These are phyloP conservation scores for Pleurotus eryngii DNA, from an alignment of 768 basidiomycete genomes.

Conservation along the genomic window DNA sequence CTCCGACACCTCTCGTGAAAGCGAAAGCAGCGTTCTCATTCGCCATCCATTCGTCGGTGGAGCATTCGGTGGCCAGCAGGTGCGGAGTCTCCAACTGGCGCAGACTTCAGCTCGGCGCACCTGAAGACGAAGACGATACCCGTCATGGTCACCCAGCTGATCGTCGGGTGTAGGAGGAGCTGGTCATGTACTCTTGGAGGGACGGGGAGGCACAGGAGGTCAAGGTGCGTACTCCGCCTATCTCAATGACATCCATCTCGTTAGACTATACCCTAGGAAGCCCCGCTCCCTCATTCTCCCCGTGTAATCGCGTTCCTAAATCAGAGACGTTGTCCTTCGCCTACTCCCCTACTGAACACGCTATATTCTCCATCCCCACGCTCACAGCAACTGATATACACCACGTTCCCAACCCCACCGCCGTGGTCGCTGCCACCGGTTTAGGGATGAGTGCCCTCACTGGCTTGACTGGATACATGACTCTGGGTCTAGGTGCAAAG, in stretches of 20 bases:
- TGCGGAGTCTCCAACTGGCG: slow-evolving; percentile 17
- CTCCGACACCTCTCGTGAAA: slow-evolving; percentile 68
- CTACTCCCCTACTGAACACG: slow-evolving; percentile 77
- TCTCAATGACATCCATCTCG: neutral
- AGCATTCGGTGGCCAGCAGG: slow-evolving; percentile 33
- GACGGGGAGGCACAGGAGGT: slow-evolving; percentile 76
- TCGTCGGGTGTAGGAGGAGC: slow-evolving; percentile 83
- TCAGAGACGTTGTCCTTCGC: slow-evolving; percentile 65
- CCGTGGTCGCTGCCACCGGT: slow-evolving; percentile 18
- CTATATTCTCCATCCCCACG: slow-evolving; percentile 63
- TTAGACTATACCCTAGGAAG: slow-evolving; percentile 55
- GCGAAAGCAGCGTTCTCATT: slow-evolving; percentile 85
- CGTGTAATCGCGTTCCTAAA: slow-evolving; percentile 76
- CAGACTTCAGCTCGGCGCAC: slow-evolving; percentile 20
- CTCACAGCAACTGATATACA: slow-evolving; percentile 59
- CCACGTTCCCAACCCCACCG: slow-evolving; percentile 31
- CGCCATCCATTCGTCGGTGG: slow-evolving; percentile 61
- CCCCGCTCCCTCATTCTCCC: slow-evolving; percentile 84
- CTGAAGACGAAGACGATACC: slow-evolving; percentile 48
- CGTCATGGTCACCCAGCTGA: slow-evolving; percentile 67
- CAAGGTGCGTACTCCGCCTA: slow-evolving; percentile 44
- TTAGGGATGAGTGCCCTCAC: slow-evolving; percentile 71
- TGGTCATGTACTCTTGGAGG: slow-evolving; percentile 83
- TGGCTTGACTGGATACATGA: slow-evolving; percentile 84
- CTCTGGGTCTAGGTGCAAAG: slow-evolving; percentile 72